Conservation (phyloP, 176 grass and related monocot genomes). For the Avena eriantha region DNA sequence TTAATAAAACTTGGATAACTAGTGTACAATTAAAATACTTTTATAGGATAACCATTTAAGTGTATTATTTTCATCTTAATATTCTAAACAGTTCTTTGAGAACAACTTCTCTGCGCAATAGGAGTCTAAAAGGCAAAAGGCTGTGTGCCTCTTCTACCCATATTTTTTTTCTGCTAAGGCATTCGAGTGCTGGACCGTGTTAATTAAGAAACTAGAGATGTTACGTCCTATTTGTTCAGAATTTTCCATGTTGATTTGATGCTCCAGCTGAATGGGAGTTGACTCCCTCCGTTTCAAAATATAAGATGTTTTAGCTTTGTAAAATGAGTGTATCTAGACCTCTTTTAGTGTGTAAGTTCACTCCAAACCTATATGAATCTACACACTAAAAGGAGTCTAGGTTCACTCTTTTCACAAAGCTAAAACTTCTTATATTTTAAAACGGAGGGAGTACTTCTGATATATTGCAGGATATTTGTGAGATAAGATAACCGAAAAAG, state of each 20-base stretch:
- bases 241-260: not conserved
- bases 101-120: not conserved
- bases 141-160: not conserved
- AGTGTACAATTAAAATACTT: not conserved
- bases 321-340: too few relatives aligned
- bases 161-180: not conserved
- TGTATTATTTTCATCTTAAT: not conserved
- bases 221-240: not conserved
- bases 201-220: not conserved
- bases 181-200: not conserved
- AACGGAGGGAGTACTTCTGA: too few relatives aligned
- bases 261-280: not conserved
- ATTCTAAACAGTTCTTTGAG: not conserved
- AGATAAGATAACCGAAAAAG: not conserved
- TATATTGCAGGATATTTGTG: not conserved
- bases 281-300: too few relatives aligned
- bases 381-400: too few relatives aligned
- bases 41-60: too few relatives aligned
- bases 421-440: too few relatives aligned
- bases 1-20: not conserved
- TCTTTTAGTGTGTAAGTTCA: too few relatives aligned
- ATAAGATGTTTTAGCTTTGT: too few relatives aligned
- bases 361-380: too few relatives aligned
- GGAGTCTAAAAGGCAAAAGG: too few relatives aligned
- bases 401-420: too few relatives aligned